Evolutionary conservation across 2,329 filamentous ascomycete species (phyloP).

Genomic region (Ramichloridium luteum): DNA sequence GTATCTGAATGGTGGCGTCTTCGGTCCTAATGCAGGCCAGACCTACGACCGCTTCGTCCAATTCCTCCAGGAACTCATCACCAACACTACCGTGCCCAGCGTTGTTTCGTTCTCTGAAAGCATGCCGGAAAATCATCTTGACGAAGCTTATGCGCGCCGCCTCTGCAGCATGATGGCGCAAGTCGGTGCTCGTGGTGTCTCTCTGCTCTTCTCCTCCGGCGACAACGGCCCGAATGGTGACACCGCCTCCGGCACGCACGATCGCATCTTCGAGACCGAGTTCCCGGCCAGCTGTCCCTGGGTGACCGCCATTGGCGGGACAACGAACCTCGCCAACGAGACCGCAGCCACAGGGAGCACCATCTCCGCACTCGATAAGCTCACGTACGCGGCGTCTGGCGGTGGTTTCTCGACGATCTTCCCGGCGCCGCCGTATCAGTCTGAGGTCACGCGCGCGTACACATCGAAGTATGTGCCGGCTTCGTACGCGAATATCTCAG

Average conservation of each 20-base stretch:
- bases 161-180: slow-evolving; percentile 54
- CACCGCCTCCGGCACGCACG: slow-evolving; percentile 27
- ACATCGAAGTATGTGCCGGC: slow-evolving; percentile 30
- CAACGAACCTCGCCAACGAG: slow-evolving; percentile 14
- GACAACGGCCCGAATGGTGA: slow-evolving; percentile 37
- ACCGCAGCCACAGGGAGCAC: slow-evolving; percentile 14
- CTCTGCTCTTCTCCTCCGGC: slow-evolving; percentile 49
- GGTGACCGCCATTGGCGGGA: slow-evolving; percentile 34
- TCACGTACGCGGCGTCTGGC: slow-evolving; percentile 18
- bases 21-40: slow-evolving; percentile 11
- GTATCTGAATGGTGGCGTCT: slow-evolving; percentile 18
- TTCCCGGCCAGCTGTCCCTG: slow-evolving; percentile 37
- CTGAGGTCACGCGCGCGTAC: slow-evolving; percentile 27
- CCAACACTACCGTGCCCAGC: slow-evolving; percentile 14
- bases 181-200: slow-evolving; percentile 52
- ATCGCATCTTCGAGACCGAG: slow-evolving; percentile 32
- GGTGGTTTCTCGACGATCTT: slow-evolving; percentile 35
- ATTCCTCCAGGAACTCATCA: slow-evolving; percentile 16
- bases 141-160: slow-evolving; percentile 40
- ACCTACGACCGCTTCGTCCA: slow-evolving; percentile 16
- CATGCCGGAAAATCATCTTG: slow-evolving; percentile 12
- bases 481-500: slow-evolving; percentile 25
- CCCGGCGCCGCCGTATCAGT: slow-evolving; percentile 31
- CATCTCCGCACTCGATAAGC: slow-evolving; percentile 7
- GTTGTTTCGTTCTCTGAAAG: slow-evolving; percentile 16